phyloP scores from a whole-genome alignment of 148 eudicot genomes.

The Rhododendron williamsianum region DNA sequence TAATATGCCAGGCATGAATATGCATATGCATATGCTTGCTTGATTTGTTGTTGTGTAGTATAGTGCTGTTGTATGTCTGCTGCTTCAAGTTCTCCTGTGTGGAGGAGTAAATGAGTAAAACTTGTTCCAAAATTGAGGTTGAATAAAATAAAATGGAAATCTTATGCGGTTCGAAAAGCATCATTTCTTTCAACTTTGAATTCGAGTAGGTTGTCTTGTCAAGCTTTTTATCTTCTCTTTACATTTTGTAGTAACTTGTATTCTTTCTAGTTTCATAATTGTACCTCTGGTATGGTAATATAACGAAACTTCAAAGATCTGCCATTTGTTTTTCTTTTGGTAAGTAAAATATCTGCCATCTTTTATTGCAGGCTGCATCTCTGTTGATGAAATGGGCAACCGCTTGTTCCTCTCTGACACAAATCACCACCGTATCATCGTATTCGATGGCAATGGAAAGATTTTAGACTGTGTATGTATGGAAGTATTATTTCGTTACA shows the following conservation, averaged over 20 bases:
- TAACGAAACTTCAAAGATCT: background rate
- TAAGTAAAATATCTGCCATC: background rate
- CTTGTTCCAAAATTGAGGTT: background rate
- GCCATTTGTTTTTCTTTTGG: background rate
- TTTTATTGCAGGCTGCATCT: conserved; percentile 70
- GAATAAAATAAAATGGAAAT: background rate
- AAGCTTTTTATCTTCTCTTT: conserved; percentile 1
- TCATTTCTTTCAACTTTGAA: background rate
- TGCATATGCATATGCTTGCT: background rate
- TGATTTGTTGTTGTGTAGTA: background rate
- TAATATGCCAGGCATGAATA: background rate
- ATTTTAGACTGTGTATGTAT: conserved; percentile 78
- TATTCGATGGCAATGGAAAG: conserved; percentile 57
- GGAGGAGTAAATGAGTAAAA: background rate
- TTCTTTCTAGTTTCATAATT: background rate
- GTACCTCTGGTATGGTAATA: background rate
- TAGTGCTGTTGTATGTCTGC: background rate
- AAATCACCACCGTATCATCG: conserved; percentile 81
- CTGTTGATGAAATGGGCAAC: conserved; percentile 57
- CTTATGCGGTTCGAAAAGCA: background rate
- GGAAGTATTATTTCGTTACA: background rate
- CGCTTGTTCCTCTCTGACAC: conserved; percentile 81
- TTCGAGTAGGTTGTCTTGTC: background rate
- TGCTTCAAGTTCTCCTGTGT: background rate
- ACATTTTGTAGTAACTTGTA: background rate